phyloP scores from a whole-genome alignment of 305 asterid species.

The Fraxinus sp. region DNA sequence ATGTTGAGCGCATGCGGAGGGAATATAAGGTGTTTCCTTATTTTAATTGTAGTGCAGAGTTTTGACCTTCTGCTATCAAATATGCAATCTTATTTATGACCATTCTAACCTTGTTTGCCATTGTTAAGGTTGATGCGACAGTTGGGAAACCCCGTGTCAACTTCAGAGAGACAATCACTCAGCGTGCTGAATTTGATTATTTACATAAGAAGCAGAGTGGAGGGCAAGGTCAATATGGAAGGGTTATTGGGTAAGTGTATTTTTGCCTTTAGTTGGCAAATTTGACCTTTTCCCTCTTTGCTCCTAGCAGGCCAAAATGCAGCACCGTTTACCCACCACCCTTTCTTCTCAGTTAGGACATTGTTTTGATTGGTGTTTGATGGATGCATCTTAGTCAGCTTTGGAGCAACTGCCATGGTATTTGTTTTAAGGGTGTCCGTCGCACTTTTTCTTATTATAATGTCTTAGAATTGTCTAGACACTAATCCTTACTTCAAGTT shows the following conservation, averaged over 20 bases:
- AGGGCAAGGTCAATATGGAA: conserved; percentile 97
- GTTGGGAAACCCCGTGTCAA: conserved; percentile 98
- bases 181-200: conserved; percentile 89
- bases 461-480: background rate
- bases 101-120: conserved; percentile 20
- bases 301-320: background rate
- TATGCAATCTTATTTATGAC: conserved; percentile 8
- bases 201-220: conserved; percentile 98
- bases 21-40: conserved; percentile 74
- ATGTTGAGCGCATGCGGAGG: conserved; percentile 95
- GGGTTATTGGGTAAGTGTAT: conserved; percentile 75
- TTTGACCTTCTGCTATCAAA: conserved; percentile 2
- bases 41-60: conserved; percentile 14
- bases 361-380: background rate
- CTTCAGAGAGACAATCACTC: conserved; percentile 94
- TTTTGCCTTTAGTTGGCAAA: conserved; percentile 6
- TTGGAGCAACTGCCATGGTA: background rate
- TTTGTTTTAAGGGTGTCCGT: background rate
- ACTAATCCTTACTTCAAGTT: background rate
- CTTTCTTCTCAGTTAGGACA: background rate
- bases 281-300: background rate
- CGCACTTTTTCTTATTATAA: background rate
- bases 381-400: background rate
- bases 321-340: background rate
- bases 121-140: conserved; percentile 77